These are phyloP conservation scores for Vitis hybrid DNA, from an alignment of 177 flowering plant genomes.

Conservation along the genomic window DNA sequence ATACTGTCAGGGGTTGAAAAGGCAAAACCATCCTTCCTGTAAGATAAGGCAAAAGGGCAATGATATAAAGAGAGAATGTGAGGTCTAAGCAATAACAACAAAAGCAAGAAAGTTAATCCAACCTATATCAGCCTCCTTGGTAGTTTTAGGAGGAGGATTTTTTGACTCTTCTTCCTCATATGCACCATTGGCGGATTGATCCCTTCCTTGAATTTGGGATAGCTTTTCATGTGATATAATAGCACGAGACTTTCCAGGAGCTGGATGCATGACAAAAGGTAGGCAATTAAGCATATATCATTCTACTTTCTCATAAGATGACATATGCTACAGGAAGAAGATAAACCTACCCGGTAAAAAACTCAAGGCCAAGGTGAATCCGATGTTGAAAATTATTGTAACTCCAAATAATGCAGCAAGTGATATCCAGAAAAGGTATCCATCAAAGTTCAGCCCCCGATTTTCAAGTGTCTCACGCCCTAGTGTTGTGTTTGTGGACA, in stretches of 20 bases:
- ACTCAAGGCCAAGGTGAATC: constrained; percentile 48
- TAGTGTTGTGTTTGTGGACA: constrained; percentile 41
- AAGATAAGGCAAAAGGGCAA: not conserved
- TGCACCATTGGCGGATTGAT: constrained; percentile 11
- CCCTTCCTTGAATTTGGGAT: constrained; percentile 33
- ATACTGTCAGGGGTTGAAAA: constrained; percentile 56
- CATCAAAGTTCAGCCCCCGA: constrained; percentile 55
- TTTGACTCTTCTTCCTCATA: constrained; percentile 9
- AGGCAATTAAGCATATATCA: not conserved
- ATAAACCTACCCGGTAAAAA: constrained; percentile 49
- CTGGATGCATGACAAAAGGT: constrained; percentile 21
- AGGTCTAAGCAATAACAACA: not conserved
- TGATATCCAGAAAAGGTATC: constrained; percentile 50
- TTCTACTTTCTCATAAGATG: not conserved
- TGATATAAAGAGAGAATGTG: not conserved
- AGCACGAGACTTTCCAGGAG: constrained; percentile 43
- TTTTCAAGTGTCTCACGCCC: constrained; percentile 42
- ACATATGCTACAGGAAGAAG: not conserved
- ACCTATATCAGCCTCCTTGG: constrained; percentile 27
- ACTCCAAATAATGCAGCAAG: constrained; percentile 52
- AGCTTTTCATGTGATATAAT: constrained; percentile 61
- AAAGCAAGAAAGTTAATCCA: not conserved
- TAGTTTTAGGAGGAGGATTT: constrained; percentile 9
- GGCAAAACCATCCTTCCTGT: constrained; percentile 69
- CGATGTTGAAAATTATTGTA: constrained; percentile 44